Percentiles rank a stretch among this genome's conserved stretches.
Conservation (phyloP, 352 stramenopile genomes). For the Phytophthora constricta region DNA sequence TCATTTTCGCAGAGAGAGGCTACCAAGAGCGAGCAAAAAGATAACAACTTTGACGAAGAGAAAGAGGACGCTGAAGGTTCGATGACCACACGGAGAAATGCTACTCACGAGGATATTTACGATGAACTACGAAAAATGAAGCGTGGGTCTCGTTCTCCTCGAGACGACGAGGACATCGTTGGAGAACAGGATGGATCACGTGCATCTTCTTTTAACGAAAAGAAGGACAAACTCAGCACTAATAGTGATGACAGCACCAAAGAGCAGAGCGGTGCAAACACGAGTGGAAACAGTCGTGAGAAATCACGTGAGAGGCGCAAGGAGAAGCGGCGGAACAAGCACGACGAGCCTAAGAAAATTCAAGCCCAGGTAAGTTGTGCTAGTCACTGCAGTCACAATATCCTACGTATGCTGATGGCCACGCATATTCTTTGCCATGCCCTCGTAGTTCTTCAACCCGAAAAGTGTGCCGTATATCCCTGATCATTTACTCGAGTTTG, state of each 20-base stretch:
- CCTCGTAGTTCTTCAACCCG: conserved; percentile 76
- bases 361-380: conserved; percentile 49
- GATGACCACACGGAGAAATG: conserved; percentile 22
- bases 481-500: conserved; percentile 84
- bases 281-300: conserved; percentile 28
- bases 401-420: not conserved
- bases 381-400: not conserved
- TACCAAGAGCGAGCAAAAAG: conserved; percentile 31
- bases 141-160: conserved; percentile 35
- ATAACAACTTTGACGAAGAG: conserved; percentile 28
- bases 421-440: conserved; percentile 7
- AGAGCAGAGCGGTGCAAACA: conserved; percentile 24
- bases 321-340: conserved; percentile 61
- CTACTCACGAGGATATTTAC: conserved; percentile 56
- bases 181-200: conserved; percentile 28
- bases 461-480: conserved; percentile 85
- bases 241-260: conserved; percentile 46
- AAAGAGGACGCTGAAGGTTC: conserved; percentile 30
- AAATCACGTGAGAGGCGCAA: conserved; percentile 59
- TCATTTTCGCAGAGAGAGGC: conserved; percentile 11
- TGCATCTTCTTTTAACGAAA: conserved; percentile 28
- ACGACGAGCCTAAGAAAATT: conserved; percentile 76
- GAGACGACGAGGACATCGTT: conserved; percentile 32
- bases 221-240: conserved; percentile 33
- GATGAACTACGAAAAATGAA: conserved; percentile 67